These are phyloP conservation scores for Babesia divergens DNA, from an alignment of 169 alveolate genomes.

Conservation along the genomic window DNA sequence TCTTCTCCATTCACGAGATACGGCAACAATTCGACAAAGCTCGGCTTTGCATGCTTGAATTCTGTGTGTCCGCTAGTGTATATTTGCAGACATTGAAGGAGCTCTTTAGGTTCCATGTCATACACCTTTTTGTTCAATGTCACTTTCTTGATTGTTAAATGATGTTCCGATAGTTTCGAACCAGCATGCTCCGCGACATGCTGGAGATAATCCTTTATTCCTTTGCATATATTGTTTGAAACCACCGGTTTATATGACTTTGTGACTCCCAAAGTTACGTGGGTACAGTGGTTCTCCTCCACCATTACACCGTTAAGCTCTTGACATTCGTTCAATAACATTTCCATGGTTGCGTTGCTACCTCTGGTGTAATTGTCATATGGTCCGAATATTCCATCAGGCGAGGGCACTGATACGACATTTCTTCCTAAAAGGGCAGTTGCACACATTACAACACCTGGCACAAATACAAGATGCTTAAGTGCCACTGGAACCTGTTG, in stretches of 20 bases:
- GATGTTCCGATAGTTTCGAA: background rate
- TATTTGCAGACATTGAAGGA: slow-evolving; percentile 5
- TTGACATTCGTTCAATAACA: background rate
- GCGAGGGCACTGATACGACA: slow-evolving; percentile 43
- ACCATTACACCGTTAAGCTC: slow-evolving; percentile 21
- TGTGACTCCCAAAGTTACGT: slow-evolving; percentile 55
- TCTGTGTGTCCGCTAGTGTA: slow-evolving; percentile 14
- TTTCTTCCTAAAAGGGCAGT: slow-evolving; percentile 29
- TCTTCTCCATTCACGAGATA: background rate
- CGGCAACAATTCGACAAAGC: slow-evolving; percentile 6
- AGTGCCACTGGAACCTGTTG: slow-evolving; percentile 1
- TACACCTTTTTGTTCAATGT: background rate
- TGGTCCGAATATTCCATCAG: slow-evolving; percentile 37
- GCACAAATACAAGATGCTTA: slow-evolving; percentile 52
- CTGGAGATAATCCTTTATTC: slow-evolving; percentile 12
- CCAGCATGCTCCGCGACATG: background rate
- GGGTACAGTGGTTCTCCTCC: slow-evolving; percentile 58
- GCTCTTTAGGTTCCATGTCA: slow-evolving; percentile 13
- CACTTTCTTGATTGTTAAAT: slow-evolving; percentile 1
- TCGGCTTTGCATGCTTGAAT: slow-evolving; percentile 13
- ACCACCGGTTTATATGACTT: slow-evolving; percentile 55
- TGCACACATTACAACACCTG: slow-evolving; percentile 56
- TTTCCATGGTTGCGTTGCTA: background rate
- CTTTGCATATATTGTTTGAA: slow-evolving; percentile 48
- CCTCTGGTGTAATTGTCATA: background rate